Conservation (phyloP, 1,139 yeast species). For the Hemisphaericaspora xylofermentans region DNA sequence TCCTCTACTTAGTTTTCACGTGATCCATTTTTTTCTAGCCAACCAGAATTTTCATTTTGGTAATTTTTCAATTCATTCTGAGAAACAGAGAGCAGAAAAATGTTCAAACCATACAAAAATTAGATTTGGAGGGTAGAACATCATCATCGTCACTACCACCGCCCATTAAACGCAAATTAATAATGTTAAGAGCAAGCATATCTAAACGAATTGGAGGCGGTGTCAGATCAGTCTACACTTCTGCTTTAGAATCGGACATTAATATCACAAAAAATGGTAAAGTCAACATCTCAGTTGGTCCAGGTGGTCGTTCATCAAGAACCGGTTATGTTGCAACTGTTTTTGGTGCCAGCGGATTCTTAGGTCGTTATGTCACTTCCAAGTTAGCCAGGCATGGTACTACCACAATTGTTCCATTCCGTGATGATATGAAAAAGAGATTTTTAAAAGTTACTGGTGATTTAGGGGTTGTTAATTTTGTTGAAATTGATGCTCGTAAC, state of each 20-base stretch:
- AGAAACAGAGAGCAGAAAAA: neutral
- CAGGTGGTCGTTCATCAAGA: constrained; percentile 84
- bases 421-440: constrained; percentile 79
- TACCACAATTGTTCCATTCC: constrained; percentile 68
- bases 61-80: neutral
- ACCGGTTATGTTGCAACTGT: constrained; percentile 92
- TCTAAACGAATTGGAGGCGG: constrained; percentile 18
- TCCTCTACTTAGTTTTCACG: too few species aligned
- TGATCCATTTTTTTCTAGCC: neutral
- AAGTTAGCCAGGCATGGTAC: constrained; percentile 85
- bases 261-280: constrained; percentile 78
- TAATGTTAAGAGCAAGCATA: constrained; percentile 33
- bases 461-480: constrained; percentile 81
- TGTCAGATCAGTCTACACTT: constrained; percentile 39
- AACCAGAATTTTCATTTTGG: constrained; percentile 4
- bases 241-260: constrained; percentile 56
- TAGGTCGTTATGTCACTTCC: constrained; percentile 72
- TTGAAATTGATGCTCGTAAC: constrained; percentile 83
- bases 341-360: constrained; percentile 79
- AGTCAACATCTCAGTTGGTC: constrained; percentile 65
- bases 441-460: constrained; percentile 84
- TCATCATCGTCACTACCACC: neutral
- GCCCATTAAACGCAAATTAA: neutral
- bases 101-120: neutral
- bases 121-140: neutral